Conservation (phyloP, 768 basidiomycete species). For the Agaricus bisporus region DNA sequence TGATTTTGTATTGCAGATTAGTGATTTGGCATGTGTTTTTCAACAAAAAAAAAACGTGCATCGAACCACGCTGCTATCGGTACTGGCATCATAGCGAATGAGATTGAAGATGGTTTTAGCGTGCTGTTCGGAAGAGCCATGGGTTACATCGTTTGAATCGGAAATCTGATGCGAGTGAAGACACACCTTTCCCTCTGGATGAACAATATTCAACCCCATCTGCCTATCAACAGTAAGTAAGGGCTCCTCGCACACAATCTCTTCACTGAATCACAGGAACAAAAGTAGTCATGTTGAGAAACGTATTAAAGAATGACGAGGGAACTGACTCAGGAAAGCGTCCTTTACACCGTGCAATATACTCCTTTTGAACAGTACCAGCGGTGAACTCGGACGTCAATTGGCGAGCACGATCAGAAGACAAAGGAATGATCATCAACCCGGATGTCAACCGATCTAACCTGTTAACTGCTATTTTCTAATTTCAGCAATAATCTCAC, state of each 20-base stretch:
- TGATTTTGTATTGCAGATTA: conserved; percentile 22
- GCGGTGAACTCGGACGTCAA: conserved; percentile 79
- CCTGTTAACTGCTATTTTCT: conserved; percentile 78
- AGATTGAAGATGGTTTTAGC: conserved; percentile 87
- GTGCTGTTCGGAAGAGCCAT: conserved; percentile 35
- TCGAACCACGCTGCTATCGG: conserved; percentile 80
- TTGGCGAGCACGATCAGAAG: conserved; percentile 55
- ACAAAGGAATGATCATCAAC: conserved; percentile 87
- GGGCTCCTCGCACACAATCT: conserved; percentile 80
- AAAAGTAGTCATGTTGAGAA: background rate
- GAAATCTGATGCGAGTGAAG: background rate
- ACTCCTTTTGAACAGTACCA: conserved; percentile 84
- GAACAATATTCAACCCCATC: conserved; percentile 94
- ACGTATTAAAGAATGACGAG: background rate
- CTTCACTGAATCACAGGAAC: conserved; percentile 42
- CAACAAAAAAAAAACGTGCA: conserved; percentile 42
- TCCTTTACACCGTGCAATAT: conserved; percentile 83
- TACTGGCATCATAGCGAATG: conserved; percentile 71
- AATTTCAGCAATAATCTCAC: conserved; percentile 6
- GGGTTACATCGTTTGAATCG: conserved; percentile 1
- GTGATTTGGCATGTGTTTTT: background rate
- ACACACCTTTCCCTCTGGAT: conserved; percentile 86
- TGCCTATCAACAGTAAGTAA: conserved; percentile 91
- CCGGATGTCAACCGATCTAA: conserved; percentile 93
- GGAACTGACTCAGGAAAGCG: conserved; percentile 74